phyloP scores from a whole-genome alignment of 306 rosid genomes.

The Sicyos baderoa region DNA sequence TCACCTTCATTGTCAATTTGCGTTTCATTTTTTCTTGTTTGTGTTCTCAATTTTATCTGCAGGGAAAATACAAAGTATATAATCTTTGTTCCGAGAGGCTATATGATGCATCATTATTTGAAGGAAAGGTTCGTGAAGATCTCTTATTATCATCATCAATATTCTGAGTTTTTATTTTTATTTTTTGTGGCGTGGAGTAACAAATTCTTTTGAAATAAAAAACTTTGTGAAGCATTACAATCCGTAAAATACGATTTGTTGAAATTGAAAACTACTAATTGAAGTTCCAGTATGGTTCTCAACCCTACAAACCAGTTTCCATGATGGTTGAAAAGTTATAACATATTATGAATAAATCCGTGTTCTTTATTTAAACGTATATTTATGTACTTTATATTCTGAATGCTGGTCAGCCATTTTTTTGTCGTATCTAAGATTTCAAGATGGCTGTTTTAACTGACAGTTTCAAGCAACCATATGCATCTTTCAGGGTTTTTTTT shows the following conservation, averaged over 20 bases:
- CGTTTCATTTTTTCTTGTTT: constrained; percentile 8
- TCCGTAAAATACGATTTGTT: not conserved
- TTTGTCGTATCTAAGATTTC: not conserved
- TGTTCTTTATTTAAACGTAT: not conserved
- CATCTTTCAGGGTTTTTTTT: not conserved
- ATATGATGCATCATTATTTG: constrained; percentile 88
- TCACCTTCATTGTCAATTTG: not conserved
- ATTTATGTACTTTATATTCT: not conserved
- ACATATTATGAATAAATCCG: not conserved
- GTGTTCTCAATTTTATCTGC: constrained; percentile 26
- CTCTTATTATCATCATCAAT: constrained; percentile 3
- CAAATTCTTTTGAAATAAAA: not conserved
- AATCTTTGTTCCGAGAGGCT: constrained; percentile 97
- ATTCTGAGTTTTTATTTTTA: not conserved
- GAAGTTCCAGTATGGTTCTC: not conserved
- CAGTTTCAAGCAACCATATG: not conserved
- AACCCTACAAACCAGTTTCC: not conserved
- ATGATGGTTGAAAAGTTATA: not conserved
- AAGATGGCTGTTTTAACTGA: not conserved
- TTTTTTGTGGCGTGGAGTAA: not conserved
- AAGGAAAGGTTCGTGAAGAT: constrained; percentile 76
- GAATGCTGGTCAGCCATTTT: not conserved
- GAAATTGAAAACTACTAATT: not conserved
- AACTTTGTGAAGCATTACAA: not conserved
- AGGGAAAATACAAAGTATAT: constrained; percentile 93